These are phyloP conservation scores for Aspergillus sp. DNA, from an alignment of 2,329 filamentous ascomycete genomes.

Conservation along the genomic window DNA sequence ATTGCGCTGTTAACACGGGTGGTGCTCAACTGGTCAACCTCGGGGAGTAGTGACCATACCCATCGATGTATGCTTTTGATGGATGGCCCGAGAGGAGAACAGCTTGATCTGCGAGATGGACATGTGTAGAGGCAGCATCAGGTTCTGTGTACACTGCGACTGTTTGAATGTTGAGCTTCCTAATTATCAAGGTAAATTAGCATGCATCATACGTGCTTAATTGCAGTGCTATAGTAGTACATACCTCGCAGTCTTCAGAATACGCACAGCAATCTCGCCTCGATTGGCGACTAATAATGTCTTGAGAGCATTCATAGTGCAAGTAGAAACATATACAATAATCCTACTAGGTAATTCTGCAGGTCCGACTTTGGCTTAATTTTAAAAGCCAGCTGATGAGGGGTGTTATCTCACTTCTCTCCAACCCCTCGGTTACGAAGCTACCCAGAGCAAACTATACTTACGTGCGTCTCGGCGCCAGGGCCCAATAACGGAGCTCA, in stretches of 20 bases:
- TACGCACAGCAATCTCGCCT: constrained; percentile 52
- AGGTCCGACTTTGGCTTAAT: not conserved
- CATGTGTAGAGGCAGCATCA: constrained; percentile 51
- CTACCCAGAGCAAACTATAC: not conserved
- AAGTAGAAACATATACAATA: not conserved
- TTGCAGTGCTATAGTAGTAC: not conserved
- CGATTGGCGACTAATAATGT: constrained; percentile 54
- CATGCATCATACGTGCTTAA: not conserved
- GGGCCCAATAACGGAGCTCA: not conserved
- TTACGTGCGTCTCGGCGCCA: not conserved
- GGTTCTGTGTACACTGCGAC: constrained; percentile 54
- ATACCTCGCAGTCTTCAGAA: constrained; percentile 45
- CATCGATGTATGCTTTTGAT: constrained; percentile 46
- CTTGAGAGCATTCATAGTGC: constrained; percentile 36
- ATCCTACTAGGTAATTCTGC: not conserved
- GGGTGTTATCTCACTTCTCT: not conserved
- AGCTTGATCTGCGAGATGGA: constrained; percentile 48
- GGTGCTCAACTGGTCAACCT: not conserved
- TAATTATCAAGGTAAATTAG: constrained; percentile 5
- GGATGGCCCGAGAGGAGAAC: constrained; percentile 44
- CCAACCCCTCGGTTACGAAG: not conserved
- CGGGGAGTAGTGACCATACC: constrained; percentile 12
- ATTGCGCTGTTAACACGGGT: not conserved
- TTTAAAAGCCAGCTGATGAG: not conserved
- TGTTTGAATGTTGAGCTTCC: constrained; percentile 43